Conservation (phyloP, 2,329 filamentous ascomycete genomes). For the Colletotrichum sp. region DNA sequence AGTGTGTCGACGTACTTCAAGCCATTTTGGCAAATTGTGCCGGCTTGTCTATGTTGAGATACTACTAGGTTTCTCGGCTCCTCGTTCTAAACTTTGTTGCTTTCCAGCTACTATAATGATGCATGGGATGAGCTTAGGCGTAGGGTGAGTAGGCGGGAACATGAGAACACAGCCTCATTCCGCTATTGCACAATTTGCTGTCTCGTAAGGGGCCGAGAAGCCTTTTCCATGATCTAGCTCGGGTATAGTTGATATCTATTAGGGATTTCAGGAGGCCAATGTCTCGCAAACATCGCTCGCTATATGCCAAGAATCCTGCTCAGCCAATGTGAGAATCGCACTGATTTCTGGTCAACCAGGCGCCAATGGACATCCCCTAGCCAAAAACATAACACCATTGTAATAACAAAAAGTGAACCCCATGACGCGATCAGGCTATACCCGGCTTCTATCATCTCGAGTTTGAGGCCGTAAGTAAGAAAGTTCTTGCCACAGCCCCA, state of each 20-base stretch:
- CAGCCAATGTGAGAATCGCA: neutral
- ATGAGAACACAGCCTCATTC: neutral
- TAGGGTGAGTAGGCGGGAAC: neutral
- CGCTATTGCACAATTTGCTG: accelerated
- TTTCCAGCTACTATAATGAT: neutral
- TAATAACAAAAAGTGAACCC: neutral
- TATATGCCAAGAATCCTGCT: neutral
- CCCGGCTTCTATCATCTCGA: neutral
- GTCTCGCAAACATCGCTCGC: neutral
- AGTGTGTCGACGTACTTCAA: neutral
- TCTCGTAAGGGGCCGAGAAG: neutral
- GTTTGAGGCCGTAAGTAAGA: neutral
- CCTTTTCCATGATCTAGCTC: neutral
- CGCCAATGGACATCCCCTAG: neutral
- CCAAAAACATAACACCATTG: neutral
- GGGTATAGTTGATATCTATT: neutral
- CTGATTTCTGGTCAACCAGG: neutral
- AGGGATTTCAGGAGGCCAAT: neutral
- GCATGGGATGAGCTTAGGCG: neutral
- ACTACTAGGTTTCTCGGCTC: neutral
- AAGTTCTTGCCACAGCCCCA: neutral
- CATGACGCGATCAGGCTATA: neutral
- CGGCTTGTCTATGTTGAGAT: neutral
- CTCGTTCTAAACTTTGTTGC: neutral
- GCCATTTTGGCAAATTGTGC: neutral